These are phyloP conservation scores for Lentinus brumalis DNA, from an alignment of 768 basidiomycete genomes.

Conservation along the genomic window DNA sequence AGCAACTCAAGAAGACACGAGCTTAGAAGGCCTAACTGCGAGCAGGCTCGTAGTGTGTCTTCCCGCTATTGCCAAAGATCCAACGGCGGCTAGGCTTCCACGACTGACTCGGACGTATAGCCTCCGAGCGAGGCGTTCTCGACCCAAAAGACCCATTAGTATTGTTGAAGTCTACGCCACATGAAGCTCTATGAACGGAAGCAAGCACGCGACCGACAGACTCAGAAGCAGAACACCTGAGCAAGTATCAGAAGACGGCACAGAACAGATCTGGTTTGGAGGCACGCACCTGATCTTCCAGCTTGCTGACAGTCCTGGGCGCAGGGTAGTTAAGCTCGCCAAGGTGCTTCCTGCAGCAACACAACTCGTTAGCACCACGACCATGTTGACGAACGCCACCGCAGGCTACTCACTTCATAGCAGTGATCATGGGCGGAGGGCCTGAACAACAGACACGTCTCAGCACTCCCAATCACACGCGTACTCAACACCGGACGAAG, in stretches of 20 bases:
- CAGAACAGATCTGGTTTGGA: neutral
- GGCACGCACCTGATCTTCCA: slow-evolving; percentile 75
- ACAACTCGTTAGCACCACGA: slow-evolving; percentile 11
- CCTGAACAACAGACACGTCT: slow-evolving; percentile 37
- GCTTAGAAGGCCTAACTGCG: too few relatives aligned
- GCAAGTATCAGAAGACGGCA: neutral
- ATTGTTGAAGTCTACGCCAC: neutral
- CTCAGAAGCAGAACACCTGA: slow-evolving; percentile 31
- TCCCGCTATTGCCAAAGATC: too few relatives aligned
- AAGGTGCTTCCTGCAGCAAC: slow-evolving; percentile 72
- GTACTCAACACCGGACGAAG: neutral
- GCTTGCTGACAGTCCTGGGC: slow-evolving; percentile 90
- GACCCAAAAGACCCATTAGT: neutral
- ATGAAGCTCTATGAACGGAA: slow-evolving; percentile 6
- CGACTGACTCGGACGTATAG: too few relatives aligned
- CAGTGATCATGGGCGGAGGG: slow-evolving; percentile 75
- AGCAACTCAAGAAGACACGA: too few relatives aligned
- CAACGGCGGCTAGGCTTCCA: too few relatives aligned
- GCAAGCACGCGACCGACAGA: neutral
- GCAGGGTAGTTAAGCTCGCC: slow-evolving; percentile 85
- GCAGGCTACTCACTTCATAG: slow-evolving; percentile 64
- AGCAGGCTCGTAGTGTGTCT: too few relatives aligned
- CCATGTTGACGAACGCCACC: slow-evolving; percentile 4
- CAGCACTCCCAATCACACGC: neutral
- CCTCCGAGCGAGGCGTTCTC: neutral